These are phyloP conservation scores for Mycena epipterygia DNA, from an alignment of 768 basidiomycete species.

Conservation along the genomic window DNA sequence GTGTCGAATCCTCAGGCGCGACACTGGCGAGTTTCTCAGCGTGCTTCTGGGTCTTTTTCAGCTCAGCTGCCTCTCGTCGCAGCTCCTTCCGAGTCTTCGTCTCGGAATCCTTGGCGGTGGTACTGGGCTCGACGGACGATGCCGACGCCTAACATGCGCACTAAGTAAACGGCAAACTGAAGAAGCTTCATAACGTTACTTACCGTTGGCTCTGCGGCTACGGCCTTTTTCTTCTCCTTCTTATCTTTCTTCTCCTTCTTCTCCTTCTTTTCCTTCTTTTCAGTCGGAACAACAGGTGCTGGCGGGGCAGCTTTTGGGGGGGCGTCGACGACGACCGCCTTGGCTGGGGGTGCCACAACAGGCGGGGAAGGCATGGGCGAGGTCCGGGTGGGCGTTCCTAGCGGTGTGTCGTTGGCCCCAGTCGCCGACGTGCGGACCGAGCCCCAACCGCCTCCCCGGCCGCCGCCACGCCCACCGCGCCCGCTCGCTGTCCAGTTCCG, in stretches of 20 bases:
- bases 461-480: conserved; percentile 44
- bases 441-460: conserved; percentile 23
- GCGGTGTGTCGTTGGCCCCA: conserved; percentile 74
- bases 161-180: not conserved
- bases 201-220: conserved; percentile 6
- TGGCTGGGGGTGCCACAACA: conserved; percentile 30
- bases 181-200: not conserved
- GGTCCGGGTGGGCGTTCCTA: conserved; percentile 70
- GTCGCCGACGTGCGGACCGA: conserved; percentile 24
- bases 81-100: conserved; percentile 31
- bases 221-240: conserved; percentile 24
- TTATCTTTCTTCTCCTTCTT: conserved; percentile 52
- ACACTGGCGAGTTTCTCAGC: conserved; percentile 13
- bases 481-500: conserved; percentile 41
- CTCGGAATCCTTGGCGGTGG: not conserved
- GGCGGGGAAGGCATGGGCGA: conserved; percentile 47
- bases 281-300: conserved; percentile 26
- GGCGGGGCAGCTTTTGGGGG: conserved; percentile 26
- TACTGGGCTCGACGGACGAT: not conserved
- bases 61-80: conserved; percentile 34
- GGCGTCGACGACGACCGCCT: conserved; percentile 20
- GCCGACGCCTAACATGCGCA: conserved; percentile 3
- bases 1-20: conserved; percentile 22
- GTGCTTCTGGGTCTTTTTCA: conserved; percentile 30
- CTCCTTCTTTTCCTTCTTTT: conserved; percentile 44